Evolutionary conservation across 306 rosid species (phyloP).

Genomic region (Citrullus mucosospermus): DNA sequence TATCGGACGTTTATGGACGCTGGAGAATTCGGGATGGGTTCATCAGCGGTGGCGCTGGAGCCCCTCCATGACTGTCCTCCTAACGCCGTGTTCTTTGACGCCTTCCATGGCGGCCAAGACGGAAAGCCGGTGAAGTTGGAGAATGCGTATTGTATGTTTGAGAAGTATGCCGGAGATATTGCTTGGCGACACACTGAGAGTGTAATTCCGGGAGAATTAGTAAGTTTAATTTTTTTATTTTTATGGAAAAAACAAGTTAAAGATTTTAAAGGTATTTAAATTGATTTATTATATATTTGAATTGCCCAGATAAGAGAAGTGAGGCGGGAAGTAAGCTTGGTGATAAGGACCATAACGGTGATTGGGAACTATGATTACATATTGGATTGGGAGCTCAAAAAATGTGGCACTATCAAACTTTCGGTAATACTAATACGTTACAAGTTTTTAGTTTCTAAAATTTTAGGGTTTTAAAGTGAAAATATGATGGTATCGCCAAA

Average conservation of each 20-base stretch:
- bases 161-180: constrained; percentile 30
- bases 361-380: constrained; percentile 5
- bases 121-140: constrained; percentile 28
- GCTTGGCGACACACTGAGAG: constrained; percentile 64
- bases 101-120: constrained; percentile 21
- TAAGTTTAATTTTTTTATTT: not conserved
- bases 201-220: constrained; percentile 16
- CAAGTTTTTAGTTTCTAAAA: too few relatives aligned
- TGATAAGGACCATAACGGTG: not conserved
- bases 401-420: not conserved
- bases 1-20: constrained; percentile 35
- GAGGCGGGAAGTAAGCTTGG: not conserved
- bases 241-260: not conserved
- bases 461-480: too few relatives aligned
- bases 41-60: constrained; percentile 22
- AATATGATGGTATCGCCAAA: too few relatives aligned
- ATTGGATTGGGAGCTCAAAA: constrained; percentile 3
- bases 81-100: constrained; percentile 42
- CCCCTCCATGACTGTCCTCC: constrained; percentile 43
- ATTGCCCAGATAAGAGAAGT: not conserved
- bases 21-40: constrained; percentile 58
- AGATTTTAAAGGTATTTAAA: not conserved
- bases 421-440: not conserved
- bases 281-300: not conserved
- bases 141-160: constrained; percentile 57